A percentile compares a stretch with the other conserved stretches of the same genome.
Conservation (phyloP, 495 filamentous ascomycete species). For the Emericellopsis terricola region DNA sequence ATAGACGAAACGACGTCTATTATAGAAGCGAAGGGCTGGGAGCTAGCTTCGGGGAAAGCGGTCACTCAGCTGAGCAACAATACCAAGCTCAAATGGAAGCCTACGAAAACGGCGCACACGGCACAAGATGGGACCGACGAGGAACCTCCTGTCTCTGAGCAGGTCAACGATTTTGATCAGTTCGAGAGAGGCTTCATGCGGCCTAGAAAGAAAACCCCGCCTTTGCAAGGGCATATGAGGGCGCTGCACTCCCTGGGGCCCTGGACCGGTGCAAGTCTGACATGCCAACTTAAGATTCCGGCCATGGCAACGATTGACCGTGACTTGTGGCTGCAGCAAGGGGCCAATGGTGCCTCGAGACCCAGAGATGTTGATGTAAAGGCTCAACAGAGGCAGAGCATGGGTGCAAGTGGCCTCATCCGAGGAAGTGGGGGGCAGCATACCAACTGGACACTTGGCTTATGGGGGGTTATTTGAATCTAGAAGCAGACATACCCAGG, state of each 20-base stretch:
- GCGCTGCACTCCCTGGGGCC: constrained; percentile 70
- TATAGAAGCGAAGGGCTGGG: constrained; percentile 56
- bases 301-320: constrained; percentile 71
- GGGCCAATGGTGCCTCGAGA: constrained; percentile 49
- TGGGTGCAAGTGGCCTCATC: constrained; percentile 37
- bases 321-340: constrained; percentile 66
- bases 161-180: too few relatives aligned
- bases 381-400: constrained; percentile 37
- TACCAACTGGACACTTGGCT: constrained; percentile 61
- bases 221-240: constrained; percentile 40
- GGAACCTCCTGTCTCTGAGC: background rate
- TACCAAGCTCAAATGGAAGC: constrained; percentile 30
- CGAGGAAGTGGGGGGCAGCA: constrained; percentile 35
- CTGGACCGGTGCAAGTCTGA: constrained; percentile 76
- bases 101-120: too few relatives aligned
- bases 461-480: constrained; percentile 41
- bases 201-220: too few relatives aligned
- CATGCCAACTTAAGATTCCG: constrained; percentile 59
- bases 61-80: constrained; percentile 35
- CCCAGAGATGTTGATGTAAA: constrained; percentile 39
- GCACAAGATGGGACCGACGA: too few relatives aligned
- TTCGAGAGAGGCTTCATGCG: too few relatives aligned
- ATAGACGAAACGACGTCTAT: constrained; percentile 52
- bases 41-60: constrained; percentile 44
- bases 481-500: too few relatives aligned